phyloP scores from a whole-genome alignment of 2,329 filamentous ascomycete genomes.

The Ophiocordyceps camponoti-leonardi region DNA sequence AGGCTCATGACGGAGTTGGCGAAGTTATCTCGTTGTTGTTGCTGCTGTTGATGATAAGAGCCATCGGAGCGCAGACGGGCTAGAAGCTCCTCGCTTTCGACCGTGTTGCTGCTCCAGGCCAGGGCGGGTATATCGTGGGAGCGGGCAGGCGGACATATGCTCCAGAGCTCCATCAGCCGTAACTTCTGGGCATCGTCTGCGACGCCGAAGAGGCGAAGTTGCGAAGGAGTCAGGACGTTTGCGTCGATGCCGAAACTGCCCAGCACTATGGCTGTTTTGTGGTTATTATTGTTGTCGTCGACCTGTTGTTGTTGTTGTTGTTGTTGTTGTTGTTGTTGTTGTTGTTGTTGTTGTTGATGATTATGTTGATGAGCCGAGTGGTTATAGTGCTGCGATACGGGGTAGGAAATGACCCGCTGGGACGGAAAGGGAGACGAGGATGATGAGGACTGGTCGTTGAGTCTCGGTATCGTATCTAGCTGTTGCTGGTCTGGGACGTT shows the following conservation, averaged over 20 bases:
- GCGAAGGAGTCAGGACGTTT: conserved; percentile 49
- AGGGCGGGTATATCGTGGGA: conserved; percentile 33
- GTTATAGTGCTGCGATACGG: conserved; percentile 67
- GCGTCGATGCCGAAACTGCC: conserved; percentile 54
- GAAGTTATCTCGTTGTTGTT: background rate
- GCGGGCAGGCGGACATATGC: conserved; percentile 54
- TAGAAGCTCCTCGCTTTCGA: conserved; percentile 41
- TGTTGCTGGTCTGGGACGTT: conserved; percentile 5
- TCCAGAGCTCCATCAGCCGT: conserved; percentile 71
- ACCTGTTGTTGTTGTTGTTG: conserved; percentile 5
- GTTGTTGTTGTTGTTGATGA: conserved; percentile 5
- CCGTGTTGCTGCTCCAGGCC: conserved; percentile 32
- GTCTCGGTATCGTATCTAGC: background rate
- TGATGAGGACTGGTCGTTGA: conserved; percentile 8
- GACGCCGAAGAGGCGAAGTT: conserved; percentile 62
- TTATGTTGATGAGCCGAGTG: conserved; percentile 45
- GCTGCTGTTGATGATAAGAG: conserved; percentile 16
- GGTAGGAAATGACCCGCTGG: conserved; percentile 43
- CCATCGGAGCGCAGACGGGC: conserved; percentile 41
- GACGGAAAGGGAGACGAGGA: conserved; percentile 8
- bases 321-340: conserved; percentile 10
- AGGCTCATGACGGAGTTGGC: conserved; percentile 28
- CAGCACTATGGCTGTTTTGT: conserved; percentile 39
- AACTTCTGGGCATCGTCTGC: conserved; percentile 56
- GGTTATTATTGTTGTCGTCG: conserved; percentile 30